Evolutionary conservation across 2,329 filamentous ascomycete species (phyloP), one percentile per base, ranked within the genome.

Genomic region (Penicillium sp.): DNA sequence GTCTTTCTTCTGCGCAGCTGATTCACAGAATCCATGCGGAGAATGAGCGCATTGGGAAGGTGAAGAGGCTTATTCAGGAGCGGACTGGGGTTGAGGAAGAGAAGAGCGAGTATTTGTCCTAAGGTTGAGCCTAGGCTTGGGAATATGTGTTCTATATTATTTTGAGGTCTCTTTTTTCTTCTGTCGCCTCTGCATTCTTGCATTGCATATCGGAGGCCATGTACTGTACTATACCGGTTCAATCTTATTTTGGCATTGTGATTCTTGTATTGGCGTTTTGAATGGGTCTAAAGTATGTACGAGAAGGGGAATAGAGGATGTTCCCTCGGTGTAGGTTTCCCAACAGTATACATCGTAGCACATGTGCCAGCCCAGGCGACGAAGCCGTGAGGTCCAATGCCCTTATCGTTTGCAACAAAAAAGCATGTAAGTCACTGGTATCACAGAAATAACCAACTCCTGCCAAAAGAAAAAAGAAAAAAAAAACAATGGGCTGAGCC

Each of bases 21-120:
- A 64, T 75, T 50, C 51, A 65, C 38, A 54, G 49, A 5, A 59
- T 63, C 43, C 60, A 63, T 52, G 32, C 41, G 21, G 56, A 48
- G n/a, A 51, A 59, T 32, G 59, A 63, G 55, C 61, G 62, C 7
- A 43, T 64, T 16, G 62, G 62, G 22, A 62, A 59, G 53, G 51
- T 65, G 34, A 65, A 65, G 58, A 36, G 44, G 45, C 61, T 69
- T 61, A 61, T 72, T 49, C 32, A 55, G 54, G 48, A 65, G 58
- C 65, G 70, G 47, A 31, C 55, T 32, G 49, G 44, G 47, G 36
- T 57, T 24, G 48, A 46, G 18, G n/a, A 39, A 29, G 16, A 34
- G 32, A 41, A 50, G 40, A 46, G 31, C 34, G 24, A 31, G 39
- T 24, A 13, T 32, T 18, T 45, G 40, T 45, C 27, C 46, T 36